A percentile compares a stretch with the other conserved stretches of the same genome.
These are phyloP conservation scores for Pezicula radicicola DNA, from an alignment of 2,329 filamentous ascomycete species.

Conservation along the genomic window DNA sequence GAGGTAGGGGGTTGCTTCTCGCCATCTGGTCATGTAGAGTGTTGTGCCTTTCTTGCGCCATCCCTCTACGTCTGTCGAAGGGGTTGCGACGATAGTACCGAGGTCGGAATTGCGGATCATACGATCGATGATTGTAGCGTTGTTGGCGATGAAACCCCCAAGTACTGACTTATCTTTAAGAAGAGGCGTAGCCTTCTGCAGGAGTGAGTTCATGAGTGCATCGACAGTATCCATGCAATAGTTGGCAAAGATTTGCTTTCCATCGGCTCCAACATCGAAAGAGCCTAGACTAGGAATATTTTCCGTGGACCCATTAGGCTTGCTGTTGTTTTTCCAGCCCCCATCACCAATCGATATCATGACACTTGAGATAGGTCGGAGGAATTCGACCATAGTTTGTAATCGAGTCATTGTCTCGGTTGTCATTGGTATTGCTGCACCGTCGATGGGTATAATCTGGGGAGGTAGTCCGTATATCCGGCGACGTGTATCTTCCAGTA, in stretches of 20 bases:
- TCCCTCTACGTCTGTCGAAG: slow-evolving; percentile 66
- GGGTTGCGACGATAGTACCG: slow-evolving; percentile 63
- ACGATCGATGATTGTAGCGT: slow-evolving; percentile 77
- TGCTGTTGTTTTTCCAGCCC: slow-evolving; percentile 68
- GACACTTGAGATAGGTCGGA: slow-evolving; percentile 82
- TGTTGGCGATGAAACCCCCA: slow-evolving; percentile 90
- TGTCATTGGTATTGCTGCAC: slow-evolving; percentile 73
- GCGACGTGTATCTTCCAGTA: slow-evolving; percentile 79
- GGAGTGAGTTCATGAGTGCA: slow-evolving; percentile 69
- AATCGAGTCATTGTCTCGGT: slow-evolving; percentile 83
- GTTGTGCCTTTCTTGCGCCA: slow-evolving; percentile 86
- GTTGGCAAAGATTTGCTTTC: slow-evolving; percentile 81
- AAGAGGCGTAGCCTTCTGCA: slow-evolving; percentile 67
- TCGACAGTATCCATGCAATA: slow-evolving; percentile 91
- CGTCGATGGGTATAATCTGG: slow-evolving; percentile 67
- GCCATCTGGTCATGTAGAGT: slow-evolving; percentile 83
- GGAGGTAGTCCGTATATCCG: slow-evolving; percentile 61
- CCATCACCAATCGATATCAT: slow-evolving; percentile 91
- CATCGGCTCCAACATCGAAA: slow-evolving; percentile 87
- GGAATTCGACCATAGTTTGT: slow-evolving; percentile 82
- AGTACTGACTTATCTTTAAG: slow-evolving; percentile 76
- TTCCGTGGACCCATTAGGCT: slow-evolving; percentile 55
- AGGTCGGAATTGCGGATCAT: slow-evolving; percentile 82
- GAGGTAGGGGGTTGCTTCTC: slow-evolving; percentile 79
- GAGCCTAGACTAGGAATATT: slow-evolving; percentile 69